Evolutionary conservation across 2,329 filamentous ascomycete genomes (phyloP).

Genomic region (Sporothrix euskadiensis): DNA sequence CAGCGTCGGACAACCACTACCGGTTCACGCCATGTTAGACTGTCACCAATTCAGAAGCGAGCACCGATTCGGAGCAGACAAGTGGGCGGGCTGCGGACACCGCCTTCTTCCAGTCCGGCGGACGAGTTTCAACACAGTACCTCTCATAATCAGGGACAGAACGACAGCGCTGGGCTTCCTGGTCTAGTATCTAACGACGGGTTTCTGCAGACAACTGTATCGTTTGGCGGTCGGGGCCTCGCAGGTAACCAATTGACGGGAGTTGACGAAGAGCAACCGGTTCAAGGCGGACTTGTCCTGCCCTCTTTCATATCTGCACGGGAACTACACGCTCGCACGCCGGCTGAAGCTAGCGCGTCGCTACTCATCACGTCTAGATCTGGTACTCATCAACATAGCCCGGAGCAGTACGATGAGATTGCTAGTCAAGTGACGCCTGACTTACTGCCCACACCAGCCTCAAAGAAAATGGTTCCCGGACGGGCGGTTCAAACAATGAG

Average conservation of each 20-base stretch:
- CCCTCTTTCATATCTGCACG: conserved; percentile 9
- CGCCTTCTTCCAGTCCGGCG: conserved; percentile 27
- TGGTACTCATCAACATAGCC: neutral
- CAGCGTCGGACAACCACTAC: neutral
- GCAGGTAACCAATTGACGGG: neutral
- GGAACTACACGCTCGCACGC: neutral
- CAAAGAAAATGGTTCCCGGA: neutral
- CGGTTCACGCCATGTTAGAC: neutral
- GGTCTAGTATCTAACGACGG: conserved; percentile 22
- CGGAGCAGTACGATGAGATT: neutral
- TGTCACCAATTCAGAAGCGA: neutral
- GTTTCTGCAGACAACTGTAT: conserved; percentile 29
- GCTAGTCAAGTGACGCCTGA: too few species aligned
- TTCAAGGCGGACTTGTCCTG: neutral
- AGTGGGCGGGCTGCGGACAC: conserved; percentile 23
- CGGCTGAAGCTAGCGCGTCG: neutral
- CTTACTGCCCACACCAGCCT: neutral
- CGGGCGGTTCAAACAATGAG: conserved; percentile 14
- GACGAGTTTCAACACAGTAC: neutral
- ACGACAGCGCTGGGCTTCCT: neutral
- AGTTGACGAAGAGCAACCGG: neutral
- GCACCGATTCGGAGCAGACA: neutral
- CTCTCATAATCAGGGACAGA: neutral
- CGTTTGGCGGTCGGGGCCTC: conserved; percentile 13
- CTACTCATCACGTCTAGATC: too few species aligned